These are phyloP conservation scores for Smithsoniella earleae DNA, from an alignment of 163 green algal genomes.

Conservation along the genomic window DNA sequence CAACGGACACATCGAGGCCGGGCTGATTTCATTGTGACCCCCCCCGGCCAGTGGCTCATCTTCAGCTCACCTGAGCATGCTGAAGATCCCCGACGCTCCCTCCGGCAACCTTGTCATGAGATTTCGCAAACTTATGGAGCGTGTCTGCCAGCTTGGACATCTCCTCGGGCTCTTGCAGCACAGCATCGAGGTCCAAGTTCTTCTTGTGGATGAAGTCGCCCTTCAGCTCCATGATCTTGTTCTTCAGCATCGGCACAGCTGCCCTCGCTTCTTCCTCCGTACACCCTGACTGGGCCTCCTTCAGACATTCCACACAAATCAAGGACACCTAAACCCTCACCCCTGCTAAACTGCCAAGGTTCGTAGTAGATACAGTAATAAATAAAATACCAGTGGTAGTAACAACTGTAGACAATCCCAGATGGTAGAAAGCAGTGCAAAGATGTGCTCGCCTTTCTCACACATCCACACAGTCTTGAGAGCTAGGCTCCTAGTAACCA, in stretches of 20 bases:
- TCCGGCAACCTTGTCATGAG: neutral
- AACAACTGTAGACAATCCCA: neutral
- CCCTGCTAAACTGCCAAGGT: too few relatives aligned
- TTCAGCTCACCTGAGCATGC: neutral
- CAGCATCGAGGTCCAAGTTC: too few relatives aligned
- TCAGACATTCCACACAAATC: neutral
- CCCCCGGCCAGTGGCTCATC: too few relatives aligned
- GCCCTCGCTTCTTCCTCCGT: neutral
- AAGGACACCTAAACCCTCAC: too few relatives aligned
- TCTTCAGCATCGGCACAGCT: neutral
- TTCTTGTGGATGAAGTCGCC: constrained; percentile 17
- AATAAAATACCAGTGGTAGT: neutral
- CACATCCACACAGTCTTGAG: neutral
- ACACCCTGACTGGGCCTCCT: neutral
- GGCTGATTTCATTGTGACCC: too few relatives aligned
- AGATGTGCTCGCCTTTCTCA: neutral
- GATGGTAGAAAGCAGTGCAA: neutral
- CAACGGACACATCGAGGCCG: too few relatives aligned
- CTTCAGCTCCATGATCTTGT: neutral
- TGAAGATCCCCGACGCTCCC: neutral
- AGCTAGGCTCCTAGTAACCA: too few relatives aligned
- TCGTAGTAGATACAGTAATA: neutral
- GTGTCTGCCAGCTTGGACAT: neutral
- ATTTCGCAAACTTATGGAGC: neutral
- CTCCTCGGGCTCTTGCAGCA: too few relatives aligned